A percentile compares a stretch with the other conserved stretches of the same genome.
These are phyloP conservation scores for Zychaea mexicana DNA, from an alignment of 371 early-diverging fungal species.

Conservation along the genomic window DNA sequence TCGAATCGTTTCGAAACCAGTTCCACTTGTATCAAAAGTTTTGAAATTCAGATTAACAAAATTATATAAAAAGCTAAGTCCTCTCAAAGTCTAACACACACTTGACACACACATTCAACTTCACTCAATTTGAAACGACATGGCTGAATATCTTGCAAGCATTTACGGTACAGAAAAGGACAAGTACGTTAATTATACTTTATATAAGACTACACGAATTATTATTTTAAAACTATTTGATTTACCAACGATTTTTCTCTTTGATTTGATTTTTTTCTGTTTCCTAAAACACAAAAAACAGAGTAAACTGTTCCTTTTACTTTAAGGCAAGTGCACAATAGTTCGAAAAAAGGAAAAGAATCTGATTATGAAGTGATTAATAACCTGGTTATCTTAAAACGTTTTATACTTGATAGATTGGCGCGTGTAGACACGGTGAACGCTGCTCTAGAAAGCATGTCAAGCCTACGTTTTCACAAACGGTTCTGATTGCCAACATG, in stretches of 20 bases:
- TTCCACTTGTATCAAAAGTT: no score
- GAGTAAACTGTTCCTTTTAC: slow-evolving; percentile 98
- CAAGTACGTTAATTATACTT: slow-evolving; percentile 64
- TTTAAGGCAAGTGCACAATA: slow-evolving; percentile 70
- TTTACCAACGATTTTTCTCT: background rate
- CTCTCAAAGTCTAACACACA: background rate
- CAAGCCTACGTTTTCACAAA: slow-evolving; percentile 94
- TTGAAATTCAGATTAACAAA: background rate
- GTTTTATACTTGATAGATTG: no score
- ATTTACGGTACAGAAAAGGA: slow-evolving; percentile 96
- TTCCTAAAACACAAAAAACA: slow-evolving; percentile 31
- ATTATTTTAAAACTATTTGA: background rate
- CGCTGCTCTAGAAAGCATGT: slow-evolving; percentile 97
- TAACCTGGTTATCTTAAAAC: no score
- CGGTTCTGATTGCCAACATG: slow-evolving; percentile 92
- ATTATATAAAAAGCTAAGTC: background rate
- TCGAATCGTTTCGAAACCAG: no score
- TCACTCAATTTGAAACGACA: slow-evolving; percentile 18
- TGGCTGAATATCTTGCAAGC: slow-evolving; percentile 90
- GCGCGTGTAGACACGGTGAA: slow-evolving; percentile 98
- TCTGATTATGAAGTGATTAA: background rate
- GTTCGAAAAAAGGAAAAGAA: no score
- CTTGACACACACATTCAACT: no score
- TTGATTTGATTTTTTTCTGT: background rate
- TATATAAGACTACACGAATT: no score